phyloP scores from a whole-genome alignment of 306 rosid genomes.

The Abrus precatorius region DNA sequence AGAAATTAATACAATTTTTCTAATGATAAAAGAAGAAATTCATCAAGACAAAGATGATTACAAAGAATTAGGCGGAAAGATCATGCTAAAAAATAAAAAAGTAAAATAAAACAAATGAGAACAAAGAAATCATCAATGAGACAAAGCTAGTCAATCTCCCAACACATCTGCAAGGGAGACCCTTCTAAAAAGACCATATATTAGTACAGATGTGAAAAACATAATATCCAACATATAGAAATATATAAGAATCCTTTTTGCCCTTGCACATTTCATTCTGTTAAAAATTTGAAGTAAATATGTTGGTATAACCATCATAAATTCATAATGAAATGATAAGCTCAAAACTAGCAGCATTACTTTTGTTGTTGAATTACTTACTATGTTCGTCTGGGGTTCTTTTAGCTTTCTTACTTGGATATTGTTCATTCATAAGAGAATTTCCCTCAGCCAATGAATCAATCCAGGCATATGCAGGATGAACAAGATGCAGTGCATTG shows the following conservation, averaged over 20 bases:
- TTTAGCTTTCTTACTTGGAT: constrained; percentile 83
- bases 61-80: background rate
- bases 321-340: constrained; percentile 22
- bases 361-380: constrained; percentile 53
- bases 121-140: constrained; percentile 19
- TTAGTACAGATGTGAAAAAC: constrained; percentile 37
- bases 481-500: constrained; percentile 91
- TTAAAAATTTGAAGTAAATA: constrained; percentile 16
- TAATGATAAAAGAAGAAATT: constrained; percentile 34
- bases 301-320: constrained; percentile 32
- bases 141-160: constrained; percentile 7
- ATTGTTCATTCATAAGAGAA: constrained; percentile 59
- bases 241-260: constrained; percentile 19
- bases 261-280: constrained; percentile 15
- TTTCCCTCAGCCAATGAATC: constrained; percentile 70
- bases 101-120: background rate
- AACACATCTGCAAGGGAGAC: background rate
- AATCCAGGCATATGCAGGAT: constrained; percentile 86
- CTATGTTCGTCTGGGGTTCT: constrained; percentile 66
- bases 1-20: constrained; percentile 11
- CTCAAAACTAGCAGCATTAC: constrained; percentile 29
- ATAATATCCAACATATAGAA: constrained; percentile 25
- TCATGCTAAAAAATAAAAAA: background rate
- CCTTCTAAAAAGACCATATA: background rate
- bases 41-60: constrained; percentile 10